Conservation (phyloP, 2,329 filamentous ascomycete species). For the Plectosphaerella cucumerina region DNA sequence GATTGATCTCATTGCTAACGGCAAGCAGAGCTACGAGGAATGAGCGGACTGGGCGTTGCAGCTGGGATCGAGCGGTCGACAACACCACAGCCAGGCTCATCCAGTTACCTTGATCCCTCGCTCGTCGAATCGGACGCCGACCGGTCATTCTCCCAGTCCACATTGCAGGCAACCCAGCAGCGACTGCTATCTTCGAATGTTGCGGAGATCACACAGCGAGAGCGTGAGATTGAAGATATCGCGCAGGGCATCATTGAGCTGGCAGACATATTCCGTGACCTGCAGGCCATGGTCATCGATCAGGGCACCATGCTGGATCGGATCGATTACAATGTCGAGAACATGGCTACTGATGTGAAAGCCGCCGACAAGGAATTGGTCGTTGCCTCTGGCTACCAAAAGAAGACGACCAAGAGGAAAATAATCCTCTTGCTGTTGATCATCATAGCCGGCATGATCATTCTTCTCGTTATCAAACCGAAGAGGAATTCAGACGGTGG, state of each 20-base stretch:
- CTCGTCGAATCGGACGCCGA: slow-evolving; percentile 92
- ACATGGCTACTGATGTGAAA: slow-evolving; percentile 91
- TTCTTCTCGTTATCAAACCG: slow-evolving; percentile 76
- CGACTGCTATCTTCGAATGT: slow-evolving; percentile 72
- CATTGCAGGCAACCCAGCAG: slow-evolving; percentile 73
- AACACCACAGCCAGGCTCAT: slow-evolving; percentile 35
- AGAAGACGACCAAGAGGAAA: slow-evolving; percentile 83
- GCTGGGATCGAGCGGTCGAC: slow-evolving; percentile 46
- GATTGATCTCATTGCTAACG: slow-evolving; percentile 13
- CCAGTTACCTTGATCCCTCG: slow-evolving; percentile 74
- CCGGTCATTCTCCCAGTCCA: slow-evolving; percentile 84
- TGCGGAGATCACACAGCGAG: slow-evolving; percentile 80
- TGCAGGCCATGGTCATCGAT: slow-evolving; percentile 93
- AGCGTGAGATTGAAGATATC: slow-evolving; percentile 96
- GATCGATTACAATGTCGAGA: slow-evolving; percentile 97
- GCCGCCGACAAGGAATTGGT: slow-evolving; percentile 88
- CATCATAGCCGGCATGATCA: slow-evolving; percentile 81
- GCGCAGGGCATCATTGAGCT: slow-evolving; percentile 97
- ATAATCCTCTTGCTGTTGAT: slow-evolving; percentile 85
- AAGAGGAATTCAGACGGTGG: slow-evolving; percentile 38
- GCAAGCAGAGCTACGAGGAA: slow-evolving; percentile 64
- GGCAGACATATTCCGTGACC: slow-evolving; percentile 91
- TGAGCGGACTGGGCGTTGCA: slow-evolving; percentile 56
- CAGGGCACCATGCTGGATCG: slow-evolving; percentile 88
- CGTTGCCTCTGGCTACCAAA: slow-evolving; percentile 85